Evolutionary conservation across 2,329 filamentous ascomycete species (phyloP).

Genomic region (Arthroderma sp.): DNA sequence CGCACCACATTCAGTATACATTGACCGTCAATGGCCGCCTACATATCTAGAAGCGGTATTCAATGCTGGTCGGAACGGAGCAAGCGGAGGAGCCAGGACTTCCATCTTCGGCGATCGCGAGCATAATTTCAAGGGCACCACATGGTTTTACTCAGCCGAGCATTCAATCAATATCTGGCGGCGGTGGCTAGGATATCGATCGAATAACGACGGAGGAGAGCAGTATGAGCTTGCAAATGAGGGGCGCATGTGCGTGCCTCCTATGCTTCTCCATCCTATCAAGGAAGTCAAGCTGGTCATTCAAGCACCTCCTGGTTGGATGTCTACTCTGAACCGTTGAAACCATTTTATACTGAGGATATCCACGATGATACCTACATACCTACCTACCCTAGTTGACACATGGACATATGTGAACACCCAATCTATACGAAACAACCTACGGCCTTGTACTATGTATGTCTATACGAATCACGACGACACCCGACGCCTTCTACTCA

Average conservation of each 20-base stretch:
- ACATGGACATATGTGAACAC: too few relatives aligned
- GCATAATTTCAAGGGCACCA: slow-evolving; percentile 74
- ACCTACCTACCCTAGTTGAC: too few relatives aligned
- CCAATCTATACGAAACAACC: too few relatives aligned
- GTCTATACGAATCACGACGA: too few relatives aligned
- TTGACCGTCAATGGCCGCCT: slow-evolving; percentile 75
- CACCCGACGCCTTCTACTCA: too few relatives aligned
- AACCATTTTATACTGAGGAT: too few relatives aligned
- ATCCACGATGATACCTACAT: too few relatives aligned
- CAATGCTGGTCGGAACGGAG: slow-evolving; percentile 65
- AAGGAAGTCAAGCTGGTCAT: slow-evolving; percentile 55
- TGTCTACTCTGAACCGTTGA: too few relatives aligned
- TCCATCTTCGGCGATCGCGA: slow-evolving; percentile 72
- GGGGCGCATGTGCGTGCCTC: slow-evolving; percentile 80
- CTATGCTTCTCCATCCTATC: slow-evolving; percentile 78
- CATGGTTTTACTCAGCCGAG: slow-evolving; percentile 82
- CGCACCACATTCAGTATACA: slow-evolving; percentile 75
- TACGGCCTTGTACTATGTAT: too few relatives aligned
- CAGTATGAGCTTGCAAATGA: slow-evolving; percentile 60
- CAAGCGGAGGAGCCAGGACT: slow-evolving; percentile 57
- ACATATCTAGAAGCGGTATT: slow-evolving; percentile 64
- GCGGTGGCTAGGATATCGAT: slow-evolving; percentile 71
- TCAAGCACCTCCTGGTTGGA: too few relatives aligned
- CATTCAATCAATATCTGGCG: slow-evolving; percentile 73
- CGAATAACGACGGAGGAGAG: slow-evolving; percentile 67